Conservation (phyloP, 2,329 filamentous ascomycete species). For the Paradendryphiella salina region DNA sequence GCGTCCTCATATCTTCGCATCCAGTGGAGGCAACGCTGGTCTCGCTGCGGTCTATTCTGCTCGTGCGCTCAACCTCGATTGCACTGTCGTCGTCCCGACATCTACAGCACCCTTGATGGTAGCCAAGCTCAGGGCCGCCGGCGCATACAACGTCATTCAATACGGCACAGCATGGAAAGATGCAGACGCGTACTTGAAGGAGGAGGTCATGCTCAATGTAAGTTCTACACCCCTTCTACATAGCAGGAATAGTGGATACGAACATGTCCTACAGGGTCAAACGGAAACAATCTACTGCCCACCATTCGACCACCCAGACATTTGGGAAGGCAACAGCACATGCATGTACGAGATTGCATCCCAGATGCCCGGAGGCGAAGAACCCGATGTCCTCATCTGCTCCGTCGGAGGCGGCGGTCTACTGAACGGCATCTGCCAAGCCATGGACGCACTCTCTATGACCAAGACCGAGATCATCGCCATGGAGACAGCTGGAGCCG, state of each 20-base stretch:
- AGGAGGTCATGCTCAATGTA: slow-evolving; percentile 56
- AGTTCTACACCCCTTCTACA: slow-evolving; percentile 5
- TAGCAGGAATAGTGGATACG: not conserved
- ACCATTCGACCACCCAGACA: slow-evolving; percentile 69
- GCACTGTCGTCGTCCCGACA: slow-evolving; percentile 74
- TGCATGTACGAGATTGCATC: slow-evolving; percentile 58
- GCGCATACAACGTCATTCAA: slow-evolving; percentile 68
- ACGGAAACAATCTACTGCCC: slow-evolving; percentile 62
- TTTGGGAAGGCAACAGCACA: slow-evolving; percentile 68
- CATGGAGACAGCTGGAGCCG: slow-evolving; percentile 74
- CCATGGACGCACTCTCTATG: slow-evolving; percentile 57
- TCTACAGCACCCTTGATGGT: slow-evolving; percentile 71
- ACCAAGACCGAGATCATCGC: slow-evolving; percentile 61
- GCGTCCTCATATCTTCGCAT: slow-evolving; percentile 73
- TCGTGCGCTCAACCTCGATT: slow-evolving; percentile 62
- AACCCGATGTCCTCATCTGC: slow-evolving; percentile 72
- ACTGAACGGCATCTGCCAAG: slow-evolving; percentile 74
- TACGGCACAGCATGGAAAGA: slow-evolving; percentile 69
- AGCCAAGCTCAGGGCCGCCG: slow-evolving; percentile 68
- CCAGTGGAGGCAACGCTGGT: slow-evolving; percentile 81
- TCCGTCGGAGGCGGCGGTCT: slow-evolving; percentile 80
- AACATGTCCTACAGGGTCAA: slow-evolving; percentile 37
- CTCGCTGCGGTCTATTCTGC: slow-evolving; percentile 79
- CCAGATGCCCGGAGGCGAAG: slow-evolving; percentile 47
- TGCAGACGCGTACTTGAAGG: slow-evolving; percentile 68